Evolutionary conservation across 768 basidiomycete genomes (phyloP).

Genomic region (Collybia sp.): DNA sequence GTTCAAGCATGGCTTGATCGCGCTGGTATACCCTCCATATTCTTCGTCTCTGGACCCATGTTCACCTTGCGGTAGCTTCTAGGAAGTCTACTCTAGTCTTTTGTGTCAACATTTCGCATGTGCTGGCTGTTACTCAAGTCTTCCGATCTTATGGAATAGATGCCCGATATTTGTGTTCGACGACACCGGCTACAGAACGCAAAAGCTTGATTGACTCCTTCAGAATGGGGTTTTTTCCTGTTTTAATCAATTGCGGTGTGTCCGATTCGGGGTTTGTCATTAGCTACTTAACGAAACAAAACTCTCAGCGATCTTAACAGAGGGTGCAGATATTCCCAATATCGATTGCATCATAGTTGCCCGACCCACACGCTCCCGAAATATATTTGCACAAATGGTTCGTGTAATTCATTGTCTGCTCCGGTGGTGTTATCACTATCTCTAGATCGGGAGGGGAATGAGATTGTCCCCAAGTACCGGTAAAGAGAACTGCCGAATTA

Average conservation of each 20-base stretch:
- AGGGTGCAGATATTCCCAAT: constrained; percentile 93
- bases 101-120: constrained; percentile 82
- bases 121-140: constrained; percentile 61
- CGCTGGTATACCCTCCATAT: constrained; percentile 48
- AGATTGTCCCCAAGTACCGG: constrained; percentile 75
- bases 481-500: constrained; percentile 81
- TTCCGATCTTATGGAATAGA: constrained; percentile 80
- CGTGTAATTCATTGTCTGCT: constrained; percentile 8
- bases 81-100: constrained; percentile 92
- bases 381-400: constrained; percentile 93
- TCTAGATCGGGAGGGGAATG: constrained; percentile 91
- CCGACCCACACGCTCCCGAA: constrained; percentile 83
- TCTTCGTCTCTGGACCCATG: background rate
- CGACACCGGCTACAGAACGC: constrained; percentile 62
- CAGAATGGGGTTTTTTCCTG: constrained; percentile 69
- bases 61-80: constrained; percentile 28
- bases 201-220: constrained; percentile 63
- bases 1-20: constrained; percentile 84
- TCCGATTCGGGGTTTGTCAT: background rate
- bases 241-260: constrained; percentile 85
- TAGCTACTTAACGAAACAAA: background rate
- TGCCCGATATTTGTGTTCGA: constrained; percentile 74
- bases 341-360: constrained; percentile 90
- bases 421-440: background rate
- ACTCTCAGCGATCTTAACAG: constrained; percentile 74